phyloP scores from a whole-genome alignment of 257 asterid genomes.

The Nicotiana attenuata region DNA sequence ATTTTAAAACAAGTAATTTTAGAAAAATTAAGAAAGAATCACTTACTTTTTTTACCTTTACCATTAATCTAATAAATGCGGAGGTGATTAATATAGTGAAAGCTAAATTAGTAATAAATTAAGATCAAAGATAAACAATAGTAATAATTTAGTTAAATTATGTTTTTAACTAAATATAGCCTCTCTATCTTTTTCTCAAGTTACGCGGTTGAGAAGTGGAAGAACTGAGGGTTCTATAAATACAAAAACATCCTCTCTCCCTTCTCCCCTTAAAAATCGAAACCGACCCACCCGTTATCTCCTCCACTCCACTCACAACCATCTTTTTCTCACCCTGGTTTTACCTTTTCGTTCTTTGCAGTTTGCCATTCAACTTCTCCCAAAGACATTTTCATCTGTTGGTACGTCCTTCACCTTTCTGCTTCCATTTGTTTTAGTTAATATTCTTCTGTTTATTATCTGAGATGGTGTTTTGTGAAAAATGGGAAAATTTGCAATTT shows the following conservation, averaged over 20 bases:
- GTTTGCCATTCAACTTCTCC: neutral
- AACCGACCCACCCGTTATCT: neutral
- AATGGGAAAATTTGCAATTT: neutral
- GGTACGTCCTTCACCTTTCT: neutral
- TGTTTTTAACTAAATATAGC: too few relatives aligned
- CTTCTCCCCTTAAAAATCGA: neutral
- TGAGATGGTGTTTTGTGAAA: neutral
- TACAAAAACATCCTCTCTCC: neutral
- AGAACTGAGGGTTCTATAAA: conserved; percentile 1
- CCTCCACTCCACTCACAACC: neutral
- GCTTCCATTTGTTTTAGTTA: neutral
- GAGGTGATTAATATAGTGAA: too few relatives aligned
- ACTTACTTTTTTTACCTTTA: too few relatives aligned
- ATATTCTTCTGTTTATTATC: neutral
- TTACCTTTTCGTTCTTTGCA: neutral
- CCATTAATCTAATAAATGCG: too few relatives aligned
- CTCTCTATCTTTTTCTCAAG: too few relatives aligned
- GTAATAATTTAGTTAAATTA: too few relatives aligned
- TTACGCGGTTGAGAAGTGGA: neutral
- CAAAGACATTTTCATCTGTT: neutral
- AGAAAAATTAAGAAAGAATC: too few relatives aligned
- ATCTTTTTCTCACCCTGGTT: neutral
- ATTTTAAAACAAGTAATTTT: too few relatives aligned
- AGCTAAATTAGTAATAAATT: too few relatives aligned
- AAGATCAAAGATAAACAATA: too few relatives aligned